A percentile compares a stretch with the other conserved stretches of the same genome.
These are phyloP conservation scores for Xylariaceae sp. DNA, from an alignment of 2,329 filamentous ascomycete species.

Conservation along the genomic window DNA sequence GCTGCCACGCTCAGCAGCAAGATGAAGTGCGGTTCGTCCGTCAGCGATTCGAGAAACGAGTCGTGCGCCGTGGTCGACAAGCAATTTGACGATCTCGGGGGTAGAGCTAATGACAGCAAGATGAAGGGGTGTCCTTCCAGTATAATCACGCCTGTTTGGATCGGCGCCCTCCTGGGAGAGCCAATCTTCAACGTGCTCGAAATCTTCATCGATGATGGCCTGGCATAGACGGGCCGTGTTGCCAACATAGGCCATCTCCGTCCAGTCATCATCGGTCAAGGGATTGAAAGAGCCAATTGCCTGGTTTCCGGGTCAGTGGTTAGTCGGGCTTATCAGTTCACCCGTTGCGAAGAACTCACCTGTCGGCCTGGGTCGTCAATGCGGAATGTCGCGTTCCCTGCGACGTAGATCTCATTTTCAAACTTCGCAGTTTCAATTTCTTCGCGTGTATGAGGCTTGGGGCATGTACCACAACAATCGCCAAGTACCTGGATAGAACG, in stretches of 20 bases:
- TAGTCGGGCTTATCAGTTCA: background rate
- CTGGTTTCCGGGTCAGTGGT: slow-evolving; percentile 20
- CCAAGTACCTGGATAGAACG: slow-evolving; percentile 47
- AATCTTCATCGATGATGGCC: slow-evolving; percentile 70
- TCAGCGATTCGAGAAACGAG: slow-evolving; percentile 71
- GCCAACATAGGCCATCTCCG: slow-evolving; percentile 83
- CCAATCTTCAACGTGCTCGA: slow-evolving; percentile 67
- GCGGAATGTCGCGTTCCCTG: slow-evolving; percentile 66
- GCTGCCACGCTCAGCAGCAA: slow-evolving; percentile 67
- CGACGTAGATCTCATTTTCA: slow-evolving; percentile 71
- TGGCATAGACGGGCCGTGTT: slow-evolving; percentile 73
- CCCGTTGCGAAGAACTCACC: slow-evolving; percentile 33
- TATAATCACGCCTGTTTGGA: slow-evolving; percentile 69
- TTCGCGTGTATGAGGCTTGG: slow-evolving; percentile 60
- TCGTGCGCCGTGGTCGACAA: slow-evolving; percentile 68
- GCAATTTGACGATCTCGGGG: slow-evolving; percentile 60
- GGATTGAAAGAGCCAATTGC: slow-evolving; percentile 69
- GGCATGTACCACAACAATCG: slow-evolving; percentile 80
- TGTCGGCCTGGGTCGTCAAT: slow-evolving; percentile 74
- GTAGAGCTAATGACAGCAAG: slow-evolving; percentile 66
- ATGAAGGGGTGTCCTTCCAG: slow-evolving; percentile 72
- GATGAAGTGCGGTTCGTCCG: slow-evolving; percentile 74
- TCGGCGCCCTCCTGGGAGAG: slow-evolving; percentile 61
- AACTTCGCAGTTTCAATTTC: slow-evolving; percentile 66
- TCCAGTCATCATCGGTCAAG: slow-evolving; percentile 77